Percentiles rank a stretch among this genome's conserved stretches.
phyloP scores from a whole-genome alignment of 139 green algal species.

The Chlamydomonas sp. region DNA sequence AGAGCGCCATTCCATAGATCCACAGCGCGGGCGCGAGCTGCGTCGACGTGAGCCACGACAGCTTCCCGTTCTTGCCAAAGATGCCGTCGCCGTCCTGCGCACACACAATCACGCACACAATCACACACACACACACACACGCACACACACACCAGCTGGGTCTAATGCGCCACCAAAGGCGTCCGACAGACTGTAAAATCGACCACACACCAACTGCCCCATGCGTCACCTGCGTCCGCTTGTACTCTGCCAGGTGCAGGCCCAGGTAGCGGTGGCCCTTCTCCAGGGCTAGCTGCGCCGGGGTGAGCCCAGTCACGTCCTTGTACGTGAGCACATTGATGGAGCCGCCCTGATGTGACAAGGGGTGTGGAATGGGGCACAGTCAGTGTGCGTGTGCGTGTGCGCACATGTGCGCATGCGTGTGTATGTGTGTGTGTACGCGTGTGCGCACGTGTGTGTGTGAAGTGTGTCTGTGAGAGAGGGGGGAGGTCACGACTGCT shows the following conservation, averaged over 20 bases:
- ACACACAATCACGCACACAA: no score
- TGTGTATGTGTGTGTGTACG: background rate
- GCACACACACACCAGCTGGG: no score
- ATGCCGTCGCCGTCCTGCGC: constrained; percentile 18
- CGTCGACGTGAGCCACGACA: constrained; percentile 46
- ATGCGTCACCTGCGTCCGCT: no score
- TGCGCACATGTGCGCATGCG: background rate
- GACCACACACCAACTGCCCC: no score
- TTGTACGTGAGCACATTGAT: constrained; percentile 40
- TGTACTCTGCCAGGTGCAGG: constrained; percentile 52
- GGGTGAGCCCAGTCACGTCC: constrained; percentile 79
- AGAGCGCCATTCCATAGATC: constrained; percentile 59
- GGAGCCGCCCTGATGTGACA: constrained; percentile 54
- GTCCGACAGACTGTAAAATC: no score
- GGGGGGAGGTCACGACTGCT: background rate
- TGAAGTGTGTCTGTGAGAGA: no score
- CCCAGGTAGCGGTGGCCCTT: constrained; percentile 86
- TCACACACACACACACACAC: no score
- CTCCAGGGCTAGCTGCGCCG: constrained; percentile 80
- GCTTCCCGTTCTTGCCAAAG: constrained; percentile 40
- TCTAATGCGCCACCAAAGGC: no score
- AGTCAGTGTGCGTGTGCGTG: background rate
- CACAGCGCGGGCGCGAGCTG: constrained; percentile 81
- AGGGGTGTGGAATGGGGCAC: constrained; percentile 37
- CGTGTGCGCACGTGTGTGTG: no score